A percentile compares a stretch with the other conserved stretches of the same genome.
phyloP scores from a whole-genome alignment of 306 rosid genomes.

The Vigna unguiculata region DNA sequence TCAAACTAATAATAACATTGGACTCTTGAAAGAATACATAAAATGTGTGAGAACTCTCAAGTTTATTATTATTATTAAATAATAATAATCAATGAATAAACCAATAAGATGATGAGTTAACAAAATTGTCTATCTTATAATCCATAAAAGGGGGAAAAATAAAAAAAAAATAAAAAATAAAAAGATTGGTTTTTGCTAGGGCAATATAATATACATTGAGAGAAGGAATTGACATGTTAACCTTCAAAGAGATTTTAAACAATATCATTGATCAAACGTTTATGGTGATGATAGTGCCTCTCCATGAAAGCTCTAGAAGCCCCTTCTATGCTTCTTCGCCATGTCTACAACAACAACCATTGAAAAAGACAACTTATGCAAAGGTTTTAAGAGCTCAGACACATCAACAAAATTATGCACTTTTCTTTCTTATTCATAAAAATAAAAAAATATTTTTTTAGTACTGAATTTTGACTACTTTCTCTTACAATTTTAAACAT shows the following conservation, averaged over 20 bases:
- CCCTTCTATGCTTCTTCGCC: conserved; percentile 83
- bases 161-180: not conserved
- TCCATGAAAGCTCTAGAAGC: conserved; percentile 84
- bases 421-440: no score
- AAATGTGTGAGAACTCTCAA: no score
- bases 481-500: no score
- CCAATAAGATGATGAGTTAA: no score
- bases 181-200: not conserved
- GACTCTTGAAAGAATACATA: no score
- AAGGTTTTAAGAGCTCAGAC: not conserved
- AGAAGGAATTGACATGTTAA: not conserved
- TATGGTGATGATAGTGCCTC: conserved; percentile 82
- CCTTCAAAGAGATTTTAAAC: conserved; percentile 45
- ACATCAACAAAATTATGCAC: not conserved
- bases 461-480: no score
- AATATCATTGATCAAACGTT: conserved; percentile 75
- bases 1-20: no score
- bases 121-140: no score
- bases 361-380: not conserved
- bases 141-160: not conserved
- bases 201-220: not conserved
- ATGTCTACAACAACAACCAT: conserved; percentile 59
- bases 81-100: no score
- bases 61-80: no score
- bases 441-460: no score